Evolutionary conservation across 169 alveolate genomes (phyloP).

Genomic region (Plasmodium fragile): DNA sequence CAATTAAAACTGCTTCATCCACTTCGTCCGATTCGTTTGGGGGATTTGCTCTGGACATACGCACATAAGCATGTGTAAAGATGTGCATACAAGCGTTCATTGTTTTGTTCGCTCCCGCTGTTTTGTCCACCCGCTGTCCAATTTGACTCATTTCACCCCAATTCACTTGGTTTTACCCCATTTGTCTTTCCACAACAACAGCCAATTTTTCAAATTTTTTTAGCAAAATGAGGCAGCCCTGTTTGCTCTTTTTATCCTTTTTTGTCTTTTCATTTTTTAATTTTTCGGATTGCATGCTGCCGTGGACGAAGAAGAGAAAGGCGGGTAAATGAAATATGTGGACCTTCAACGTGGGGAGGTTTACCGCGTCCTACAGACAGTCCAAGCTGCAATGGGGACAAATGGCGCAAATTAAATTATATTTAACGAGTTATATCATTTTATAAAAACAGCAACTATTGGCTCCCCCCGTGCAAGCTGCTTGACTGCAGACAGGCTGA

Average conservation of each 20-base stretch:
- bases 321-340: slow-evolving; percentile 26
- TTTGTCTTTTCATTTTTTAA: slow-evolving; percentile 11
- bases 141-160: neutral
- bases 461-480: neutral
- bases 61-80: neutral
- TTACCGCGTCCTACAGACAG: neutral
- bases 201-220: neutral
- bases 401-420: neutral
- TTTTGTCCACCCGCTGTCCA: neutral
- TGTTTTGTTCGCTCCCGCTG: neutral
- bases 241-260: neutral
- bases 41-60: neutral
- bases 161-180: neutral
- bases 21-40: neutral
- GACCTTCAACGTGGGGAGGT: neutral
- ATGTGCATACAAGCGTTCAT: neutral
- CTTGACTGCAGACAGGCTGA: neutral
- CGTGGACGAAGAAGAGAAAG: slow-evolving; percentile 66
- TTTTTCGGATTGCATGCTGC: slow-evolving; percentile 36
- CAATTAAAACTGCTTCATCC: neutral
- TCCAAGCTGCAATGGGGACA: neutral
- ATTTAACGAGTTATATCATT: neutral
- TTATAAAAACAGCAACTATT: neutral
- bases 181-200: neutral
- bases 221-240: slow-evolving; percentile 10